Evolutionary conservation across 2,329 filamentous ascomycete species (phyloP).

Genomic region (Aureobasidium uvarum): DNA sequence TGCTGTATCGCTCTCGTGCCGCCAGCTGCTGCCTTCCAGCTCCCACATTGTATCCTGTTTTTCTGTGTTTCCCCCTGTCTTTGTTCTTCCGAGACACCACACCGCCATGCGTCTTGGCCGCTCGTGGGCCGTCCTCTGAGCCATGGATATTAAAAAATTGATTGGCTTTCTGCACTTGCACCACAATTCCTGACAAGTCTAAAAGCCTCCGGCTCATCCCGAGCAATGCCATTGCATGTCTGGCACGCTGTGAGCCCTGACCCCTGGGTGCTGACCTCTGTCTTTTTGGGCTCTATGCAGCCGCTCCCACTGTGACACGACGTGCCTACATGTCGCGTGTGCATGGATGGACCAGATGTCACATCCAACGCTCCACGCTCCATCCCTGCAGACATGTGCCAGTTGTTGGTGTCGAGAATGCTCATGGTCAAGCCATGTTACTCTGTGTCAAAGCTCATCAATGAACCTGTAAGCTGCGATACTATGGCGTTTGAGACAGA

Average conservation of each 20-base stretch:
- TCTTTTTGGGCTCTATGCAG: constrained; percentile 17
- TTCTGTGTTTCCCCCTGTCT: constrained; percentile 3
- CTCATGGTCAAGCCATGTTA: background rate
- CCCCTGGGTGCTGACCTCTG: background rate
- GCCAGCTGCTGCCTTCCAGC: background rate
- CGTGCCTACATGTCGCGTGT: constrained; percentile 20
- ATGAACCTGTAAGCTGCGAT: background rate
- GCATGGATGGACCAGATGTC: constrained; percentile 5
- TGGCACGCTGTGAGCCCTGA: background rate
- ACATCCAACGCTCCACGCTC: background rate
- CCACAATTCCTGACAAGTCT: background rate
- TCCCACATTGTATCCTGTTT: background rate
- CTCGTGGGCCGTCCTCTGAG: constrained; percentile 11
- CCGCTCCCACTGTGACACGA: constrained; percentile 18
- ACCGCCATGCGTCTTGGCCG: constrained; percentile 13
- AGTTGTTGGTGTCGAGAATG: background rate
- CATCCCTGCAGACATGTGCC: constrained; percentile 6
- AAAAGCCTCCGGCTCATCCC: constrained; percentile 13
- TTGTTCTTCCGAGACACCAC: constrained; percentile 4
- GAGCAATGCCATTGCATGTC: background rate
- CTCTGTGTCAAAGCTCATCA: background rate
- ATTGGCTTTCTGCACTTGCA: constrained; percentile 16
- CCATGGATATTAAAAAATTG: constrained; percentile 25
- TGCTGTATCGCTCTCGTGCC: constrained; percentile 1
- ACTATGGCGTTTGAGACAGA: constrained; percentile 6